Evolutionary conservation across 768 basidiomycete genomes (phyloP), one percentile per base, ranked within the genome.

Genomic region (Lyophyllum semitale): DNA sequence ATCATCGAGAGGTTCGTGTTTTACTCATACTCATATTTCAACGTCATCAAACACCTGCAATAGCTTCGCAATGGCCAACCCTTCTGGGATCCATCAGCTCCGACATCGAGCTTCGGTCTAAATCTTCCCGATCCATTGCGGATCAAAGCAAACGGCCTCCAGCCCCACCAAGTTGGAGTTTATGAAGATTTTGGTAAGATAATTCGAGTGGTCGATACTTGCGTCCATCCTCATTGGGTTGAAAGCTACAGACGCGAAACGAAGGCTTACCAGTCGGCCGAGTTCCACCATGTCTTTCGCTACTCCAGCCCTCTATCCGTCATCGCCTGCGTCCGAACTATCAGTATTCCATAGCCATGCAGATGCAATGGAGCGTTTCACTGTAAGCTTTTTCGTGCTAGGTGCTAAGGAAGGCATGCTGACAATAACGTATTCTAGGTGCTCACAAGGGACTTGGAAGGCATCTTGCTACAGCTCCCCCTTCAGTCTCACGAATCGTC

Each of bases 101-200:
- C 80, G 54, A 84, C 76, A 15, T 82, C 90, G 8, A 87, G 81
- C 56, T 90, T 92, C 63, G 81, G 85, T 4, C 71, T 80, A 3
- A 82, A 76, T 50, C 80, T 99, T 40, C 97, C 97, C 3, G 95
- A 98, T 62, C 87, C 91, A 25, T 76, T 99, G 45, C 85, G 95
- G 33, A 84, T 98, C 68, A 90, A 91, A 65, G 77, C 85, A 11
- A 84, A 78, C 41, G 97, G 97, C 35, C 75, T 99, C 9, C 88
- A 92, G 58, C 76, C 82, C 18, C 84, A 87, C 60, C 97, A 99
- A 70, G 73, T 87, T 32, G 83, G 84, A 44, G 94, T 99, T 11
- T 99, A 99, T 71, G 95, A 98, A 62, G 97, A 99, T 67, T 98
- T 99, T 60, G 88, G 93, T 84, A 65, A 61, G 73, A 27, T 22